phyloP scores from a whole-genome alignment of 495 filamentous ascomycete genomes.

The Xylaria scruposa region DNA sequence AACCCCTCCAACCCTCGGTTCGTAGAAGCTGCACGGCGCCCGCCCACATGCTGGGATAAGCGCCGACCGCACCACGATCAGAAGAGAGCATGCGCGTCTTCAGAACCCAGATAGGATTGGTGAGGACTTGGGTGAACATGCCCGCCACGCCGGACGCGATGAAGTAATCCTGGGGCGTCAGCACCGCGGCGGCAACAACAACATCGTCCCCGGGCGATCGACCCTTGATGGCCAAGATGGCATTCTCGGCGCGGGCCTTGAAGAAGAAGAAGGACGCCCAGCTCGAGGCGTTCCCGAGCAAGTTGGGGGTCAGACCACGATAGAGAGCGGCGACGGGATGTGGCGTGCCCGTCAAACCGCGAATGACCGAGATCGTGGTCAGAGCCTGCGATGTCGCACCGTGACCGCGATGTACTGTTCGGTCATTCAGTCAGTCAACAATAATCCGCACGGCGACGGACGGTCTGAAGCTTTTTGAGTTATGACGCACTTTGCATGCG shows the following conservation, averaged over 20 bases:
- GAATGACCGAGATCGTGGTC: slow-evolving; percentile 54
- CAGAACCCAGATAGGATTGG: slow-evolving; percentile 98
- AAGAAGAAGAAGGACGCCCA: slow-evolving; percentile 92
- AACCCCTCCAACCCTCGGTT: slow-evolving; percentile 75
- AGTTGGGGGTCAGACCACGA: slow-evolving; percentile 85
- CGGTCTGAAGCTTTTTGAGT: not conserved
- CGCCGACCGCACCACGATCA: slow-evolving; percentile 71
- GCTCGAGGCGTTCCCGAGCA: slow-evolving; percentile 86
- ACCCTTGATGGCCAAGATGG: slow-evolving; percentile 39
- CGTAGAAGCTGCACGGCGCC: slow-evolving; percentile 69
- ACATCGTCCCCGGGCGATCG: not conserved
- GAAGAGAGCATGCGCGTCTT: slow-evolving; percentile 97
- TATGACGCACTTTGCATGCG: slow-evolving; percentile 76
- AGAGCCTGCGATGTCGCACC: slow-evolving; percentile 39
- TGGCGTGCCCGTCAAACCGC: slow-evolving; percentile 47
- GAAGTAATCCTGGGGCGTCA: slow-evolving; percentile 83
- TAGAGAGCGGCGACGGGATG: slow-evolving; percentile 72
- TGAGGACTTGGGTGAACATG: slow-evolving; percentile 75
- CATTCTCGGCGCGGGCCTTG: slow-evolving; percentile 56
- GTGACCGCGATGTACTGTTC: slow-evolving; percentile 46
- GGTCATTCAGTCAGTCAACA: not conserved
- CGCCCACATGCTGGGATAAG: slow-evolving; percentile 77
- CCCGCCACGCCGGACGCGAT: slow-evolving; percentile 79
- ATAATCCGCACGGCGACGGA: not conserved
- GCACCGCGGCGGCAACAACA: slow-evolving; percentile 29